Percentiles rank a stretch among this genome's conserved stretches.
phyloP scores from a whole-genome alignment of 2,329 filamentous ascomycete genomes.

The Ophiostoma piceae region DNA sequence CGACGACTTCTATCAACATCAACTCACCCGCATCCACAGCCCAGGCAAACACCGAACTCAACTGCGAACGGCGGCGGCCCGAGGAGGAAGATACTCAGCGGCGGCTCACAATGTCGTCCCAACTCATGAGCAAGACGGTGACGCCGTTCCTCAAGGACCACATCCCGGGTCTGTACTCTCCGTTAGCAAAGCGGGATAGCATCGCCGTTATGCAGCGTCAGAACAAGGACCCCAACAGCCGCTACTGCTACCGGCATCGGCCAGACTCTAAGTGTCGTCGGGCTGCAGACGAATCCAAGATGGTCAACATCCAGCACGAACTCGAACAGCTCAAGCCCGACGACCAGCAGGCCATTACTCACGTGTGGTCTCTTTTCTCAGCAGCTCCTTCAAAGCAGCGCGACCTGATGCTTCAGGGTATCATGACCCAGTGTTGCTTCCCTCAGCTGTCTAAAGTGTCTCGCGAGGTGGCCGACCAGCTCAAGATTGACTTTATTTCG shows the following conservation, averaged over 20 bases:
- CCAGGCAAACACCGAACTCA: constrained; percentile 34
- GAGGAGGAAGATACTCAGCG: constrained; percentile 47
- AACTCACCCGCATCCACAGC: neutral
- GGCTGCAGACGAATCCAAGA: constrained; percentile 89
- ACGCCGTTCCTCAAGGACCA: constrained; percentile 86
- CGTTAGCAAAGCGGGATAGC: constrained; percentile 57
- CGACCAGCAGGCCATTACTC: constrained; percentile 92
- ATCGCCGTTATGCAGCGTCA: constrained; percentile 37
- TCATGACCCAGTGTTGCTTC: constrained; percentile 95
- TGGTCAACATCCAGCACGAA: constrained; percentile 90
- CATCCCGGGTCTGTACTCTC: constrained; percentile 83
- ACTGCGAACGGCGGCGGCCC: constrained; percentile 48
- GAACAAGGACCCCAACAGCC: constrained; percentile 65
- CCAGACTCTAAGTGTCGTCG: constrained; percentile 91
- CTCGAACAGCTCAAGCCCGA: constrained; percentile 73
- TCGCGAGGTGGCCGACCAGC: constrained; percentile 82
- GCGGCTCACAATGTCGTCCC: constrained; percentile 54
- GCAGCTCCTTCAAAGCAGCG: constrained; percentile 90
- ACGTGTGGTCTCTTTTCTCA: constrained; percentile 97
- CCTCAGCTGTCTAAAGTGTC: constrained; percentile 92
- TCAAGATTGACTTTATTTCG: constrained; percentile 93
- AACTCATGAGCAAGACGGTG: constrained; percentile 70
- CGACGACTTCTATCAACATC: neutral
- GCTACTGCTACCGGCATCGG: constrained; percentile 91
- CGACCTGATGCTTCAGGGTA: constrained; percentile 92